A percentile compares a stretch with the other conserved stretches of the same genome.
Evolutionary conservation across 2,329 filamentous ascomycete species (phyloP).

Genomic region (Bertia moriformis): DNA sequence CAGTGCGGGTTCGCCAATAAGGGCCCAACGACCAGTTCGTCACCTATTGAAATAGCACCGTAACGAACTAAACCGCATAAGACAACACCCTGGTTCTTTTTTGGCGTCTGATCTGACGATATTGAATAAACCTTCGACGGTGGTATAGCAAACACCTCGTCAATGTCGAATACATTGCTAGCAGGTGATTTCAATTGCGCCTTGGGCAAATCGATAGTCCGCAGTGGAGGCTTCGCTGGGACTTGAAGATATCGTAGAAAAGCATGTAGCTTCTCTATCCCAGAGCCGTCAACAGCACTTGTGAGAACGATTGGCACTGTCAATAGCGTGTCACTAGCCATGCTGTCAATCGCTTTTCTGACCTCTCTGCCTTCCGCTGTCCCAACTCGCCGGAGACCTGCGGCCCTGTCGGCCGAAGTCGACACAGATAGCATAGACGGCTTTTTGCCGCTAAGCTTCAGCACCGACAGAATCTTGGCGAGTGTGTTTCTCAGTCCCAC

Average conservation of each 20-base stretch:
- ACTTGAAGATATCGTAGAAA: constrained; percentile 65
- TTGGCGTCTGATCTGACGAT: constrained; percentile 7
- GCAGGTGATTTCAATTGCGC: too few relatives aligned
- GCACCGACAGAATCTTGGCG: constrained; percentile 56
- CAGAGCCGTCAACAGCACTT: constrained; percentile 71
- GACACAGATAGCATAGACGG: constrained; percentile 51
- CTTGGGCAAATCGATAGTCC: constrained; percentile 15
- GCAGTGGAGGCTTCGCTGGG: constrained; percentile 31
- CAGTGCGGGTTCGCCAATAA: constrained; percentile 55
- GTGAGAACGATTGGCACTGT: constrained; percentile 76
- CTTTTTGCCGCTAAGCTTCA: constrained; percentile 62
- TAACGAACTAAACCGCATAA: constrained; percentile 75
- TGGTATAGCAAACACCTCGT: constrained; percentile 72
- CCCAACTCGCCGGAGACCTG: constrained; percentile 42
- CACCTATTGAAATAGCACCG: constrained; percentile 63
- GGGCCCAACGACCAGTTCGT: constrained; percentile 66
- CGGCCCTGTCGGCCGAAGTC: constrained; percentile 29
- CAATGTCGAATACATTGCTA: constrained; percentile 67
- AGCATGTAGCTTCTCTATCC: constrained; percentile 69
- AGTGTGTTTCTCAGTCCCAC: constrained; percentile 55
- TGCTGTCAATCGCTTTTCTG: constrained; percentile 31
- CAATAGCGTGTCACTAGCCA: constrained; percentile 23
- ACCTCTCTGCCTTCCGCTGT: constrained; percentile 41
- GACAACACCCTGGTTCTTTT: constrained; percentile 38
- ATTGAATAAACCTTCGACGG: constrained; percentile 37